Percentiles rank a stretch among this genome's conserved stretches.
These are phyloP conservation scores for Diplodia mutila DNA, from an alignment of 2,329 filamentous ascomycete species.

Conservation along the genomic window DNA sequence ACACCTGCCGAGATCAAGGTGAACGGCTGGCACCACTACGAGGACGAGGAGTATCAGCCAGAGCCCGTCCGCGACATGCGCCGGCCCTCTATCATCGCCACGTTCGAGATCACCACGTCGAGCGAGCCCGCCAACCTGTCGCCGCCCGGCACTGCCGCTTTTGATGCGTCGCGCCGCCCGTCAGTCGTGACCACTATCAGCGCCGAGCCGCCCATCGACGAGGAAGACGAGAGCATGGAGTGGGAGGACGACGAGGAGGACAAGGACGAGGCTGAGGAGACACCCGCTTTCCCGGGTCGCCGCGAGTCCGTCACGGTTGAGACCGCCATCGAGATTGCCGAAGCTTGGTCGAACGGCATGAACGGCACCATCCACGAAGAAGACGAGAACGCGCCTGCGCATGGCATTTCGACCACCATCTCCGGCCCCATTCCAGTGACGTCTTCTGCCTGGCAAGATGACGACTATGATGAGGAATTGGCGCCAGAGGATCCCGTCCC, in stretches of 20 bases:
- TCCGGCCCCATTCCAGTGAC: neutral
- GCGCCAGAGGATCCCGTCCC: neutral
- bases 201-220: constrained; percentile 19
- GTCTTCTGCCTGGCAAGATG: neutral
- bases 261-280: neutral
- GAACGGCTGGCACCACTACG: constrained; percentile 8
- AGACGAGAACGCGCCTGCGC: neutral
- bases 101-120: constrained; percentile 1
- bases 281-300: neutral
- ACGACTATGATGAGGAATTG: neutral
- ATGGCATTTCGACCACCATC: constrained; percentile 8
- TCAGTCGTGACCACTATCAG: constrained; percentile 18
- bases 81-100: constrained; percentile 12
- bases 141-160: neutral
- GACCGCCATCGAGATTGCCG: constrained; percentile 10
- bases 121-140: neutral
- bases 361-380: neutral
- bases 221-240: neutral
- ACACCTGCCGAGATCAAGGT: neutral
- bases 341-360: no score
- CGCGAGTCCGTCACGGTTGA: constrained; percentile 16
- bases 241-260: neutral
- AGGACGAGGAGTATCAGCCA: neutral
- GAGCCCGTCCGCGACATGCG: constrained; percentile 5
- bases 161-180: constrained; percentile 10